These are phyloP conservation scores for Plasmodium gallinaceum DNA, from an alignment of 169 alveolate species.

Conservation along the genomic window DNA sequence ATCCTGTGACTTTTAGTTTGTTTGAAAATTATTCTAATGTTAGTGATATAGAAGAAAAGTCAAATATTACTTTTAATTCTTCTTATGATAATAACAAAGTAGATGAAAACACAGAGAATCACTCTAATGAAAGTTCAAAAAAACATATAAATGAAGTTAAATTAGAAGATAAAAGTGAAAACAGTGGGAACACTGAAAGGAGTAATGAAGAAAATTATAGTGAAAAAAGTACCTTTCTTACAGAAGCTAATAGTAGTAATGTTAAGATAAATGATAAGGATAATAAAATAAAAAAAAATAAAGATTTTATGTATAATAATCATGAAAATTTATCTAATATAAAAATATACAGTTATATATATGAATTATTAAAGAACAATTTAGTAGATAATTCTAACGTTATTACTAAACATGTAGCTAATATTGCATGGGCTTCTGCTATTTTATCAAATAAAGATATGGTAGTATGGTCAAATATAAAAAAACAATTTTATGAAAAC, in stretches of 20 bases:
- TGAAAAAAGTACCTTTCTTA: neutral
- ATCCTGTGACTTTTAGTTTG: conserved; percentile 47
- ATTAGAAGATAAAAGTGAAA: neutral
- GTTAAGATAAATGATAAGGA: neutral
- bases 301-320: conserved; percentile 12
- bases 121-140: neutral
- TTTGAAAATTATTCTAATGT: conserved; percentile 37
- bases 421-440: conserved; percentile 71
- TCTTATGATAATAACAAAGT: neutral
- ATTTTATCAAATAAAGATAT: conserved; percentile 41
- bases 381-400: neutral
- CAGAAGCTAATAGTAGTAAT: neutral
- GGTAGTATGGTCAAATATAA: conserved; percentile 34
- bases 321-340: conserved; percentile 4
- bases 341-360: conserved; percentile 32
- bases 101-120: neutral
- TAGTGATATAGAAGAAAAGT: neutral
- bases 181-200: neutral
- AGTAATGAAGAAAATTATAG: neutral
- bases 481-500: conserved; percentile 48
- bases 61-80: neutral
- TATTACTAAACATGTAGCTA: conserved; percentile 61
- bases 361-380: conserved; percentile 17
- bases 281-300: neutral
- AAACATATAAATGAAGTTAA: neutral